Base-by-base conservation (phyloP, 192 early-diverging fungal species). In the Umbelopsis sp. region DNA sequence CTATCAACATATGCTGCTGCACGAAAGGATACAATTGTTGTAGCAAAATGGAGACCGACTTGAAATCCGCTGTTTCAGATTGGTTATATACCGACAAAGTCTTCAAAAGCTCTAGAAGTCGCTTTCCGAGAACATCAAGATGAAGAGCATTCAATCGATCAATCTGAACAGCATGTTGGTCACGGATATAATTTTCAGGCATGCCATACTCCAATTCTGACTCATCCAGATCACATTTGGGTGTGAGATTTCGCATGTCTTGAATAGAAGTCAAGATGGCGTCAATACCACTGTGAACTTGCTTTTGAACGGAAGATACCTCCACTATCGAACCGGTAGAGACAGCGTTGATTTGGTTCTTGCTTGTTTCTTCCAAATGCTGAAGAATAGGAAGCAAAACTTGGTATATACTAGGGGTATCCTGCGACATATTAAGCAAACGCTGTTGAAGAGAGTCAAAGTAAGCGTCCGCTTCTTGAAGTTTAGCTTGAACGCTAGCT, bases 1-100 rank as follows among this genome's bases (percentile, higher is more conserved):
- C 70, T n/a, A 90, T 56, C 24, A 89, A 75, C 70, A 90, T 71
- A 51, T 89, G 89, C 70, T 93, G 91, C 22, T 89, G 77, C 22
- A 92, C 65, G 69, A 87, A 88, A 21, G 87, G 87, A 68, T 82
- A 85, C 9, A 81, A 32, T 59, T 84, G 73, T 49, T 81, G 82
- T 20, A 85, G 74, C 31, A 84, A 72, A 52, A 69, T 70, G 3
- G 81, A 78, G 20, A 81, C 45, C 3, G 45, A 24, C 11, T n/a
- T 38, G 45, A 69, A n/a, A 32, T 47, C 34, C 65, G 72, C 20
- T 59, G 76, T 20, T 65, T 72, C 26, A 68, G 45, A 71, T 59
- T 71, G 80, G 53, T 68, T 73, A 66, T 74, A 83, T 66, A 73
- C 31, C 66, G 72, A 62, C 14, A 62, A 17, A 59, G 74, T 38